phyloP scores from a whole-genome alignment of 495 filamentous ascomycete species.

The Astrothelium subdiscretum region DNA sequence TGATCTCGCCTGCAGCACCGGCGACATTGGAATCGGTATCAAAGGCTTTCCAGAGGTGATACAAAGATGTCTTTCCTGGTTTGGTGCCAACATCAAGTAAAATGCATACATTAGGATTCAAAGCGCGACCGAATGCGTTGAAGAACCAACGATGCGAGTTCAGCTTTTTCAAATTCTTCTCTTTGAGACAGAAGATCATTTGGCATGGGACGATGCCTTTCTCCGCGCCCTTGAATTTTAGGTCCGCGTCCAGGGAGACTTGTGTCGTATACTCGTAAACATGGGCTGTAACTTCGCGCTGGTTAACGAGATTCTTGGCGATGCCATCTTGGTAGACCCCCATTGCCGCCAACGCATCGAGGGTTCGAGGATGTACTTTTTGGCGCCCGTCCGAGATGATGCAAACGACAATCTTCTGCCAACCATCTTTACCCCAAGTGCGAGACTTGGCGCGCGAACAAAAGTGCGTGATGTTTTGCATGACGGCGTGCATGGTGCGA shows the following conservation, averaged over 20 bases:
- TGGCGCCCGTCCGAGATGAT: slow-evolving; percentile 88
- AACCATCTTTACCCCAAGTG: slow-evolving; percentile 94
- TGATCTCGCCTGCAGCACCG: slow-evolving; percentile 94
- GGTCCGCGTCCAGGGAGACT: slow-evolving; percentile 84
- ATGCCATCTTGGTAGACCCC: slow-evolving; percentile 99
- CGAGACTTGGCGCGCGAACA: slow-evolving; percentile 83
- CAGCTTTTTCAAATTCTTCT: slow-evolving; percentile 94
- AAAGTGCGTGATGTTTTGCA: slow-evolving; percentile 95
- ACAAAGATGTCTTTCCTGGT: slow-evolving; percentile 75
- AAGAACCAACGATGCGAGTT: slow-evolving; percentile 99
- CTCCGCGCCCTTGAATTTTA: slow-evolving; percentile 98
- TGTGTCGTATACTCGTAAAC: slow-evolving; percentile 99
- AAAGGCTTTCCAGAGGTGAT: slow-evolving; percentile 98
- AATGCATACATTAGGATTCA: slow-evolving; percentile 94
- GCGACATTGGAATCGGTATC: slow-evolving; percentile 94
- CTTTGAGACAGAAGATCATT: slow-evolving; percentile 97
- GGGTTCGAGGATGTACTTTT: slow-evolving; percentile 86
- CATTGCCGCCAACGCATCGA: slow-evolving; percentile 93
- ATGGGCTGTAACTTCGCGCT: slow-evolving; percentile 72
- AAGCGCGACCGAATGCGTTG: slow-evolving; percentile 87
- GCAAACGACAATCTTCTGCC: slow-evolving; percentile 99
- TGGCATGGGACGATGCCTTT: slow-evolving; percentile 98
- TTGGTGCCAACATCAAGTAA: slow-evolving; percentile 92
- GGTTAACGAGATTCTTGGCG: slow-evolving; percentile 95
- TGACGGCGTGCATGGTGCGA: slow-evolving; percentile 95